phyloP scores from a whole-genome alignment of 176 grass and related monocot species.

The maize (Zea mays) region Zm-B73-REFERENCE-NAM-5.0 NC_050099.1:176114001-176114500 shows the following conservation, averaged over 20 bases:
- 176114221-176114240: slow-evolving; percentile 18
- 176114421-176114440: background rate
- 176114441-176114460: background rate
- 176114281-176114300: slow-evolving; percentile 8
- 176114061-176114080: slow-evolving; percentile 95
- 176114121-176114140: slow-evolving; percentile 91
- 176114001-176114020: background rate
- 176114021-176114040: slow-evolving; percentile 24
- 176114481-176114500: slow-evolving; percentile 18
- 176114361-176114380: background rate
- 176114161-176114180: slow-evolving; percentile 66
- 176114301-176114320: background rate
- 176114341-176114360: slow-evolving; percentile 16
- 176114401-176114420: too few species aligned
- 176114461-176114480: slow-evolving; percentile 21
- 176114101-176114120: slow-evolving; percentile 94
- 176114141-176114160: slow-evolving; percentile 96
- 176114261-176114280: background rate
- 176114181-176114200: background rate
- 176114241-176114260: background rate
- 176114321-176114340: background rate
- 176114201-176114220: background rate
- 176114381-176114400: background rate
- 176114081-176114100: slow-evolving; percentile 95
- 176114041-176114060: slow-evolving; percentile 96